A percentile compares a stretch with the other conserved stretches of the same genome.
phyloP scores from a whole-genome alignment of 2,329 filamentous ascomycete species.

The Pseudonectria buxi region DNA sequence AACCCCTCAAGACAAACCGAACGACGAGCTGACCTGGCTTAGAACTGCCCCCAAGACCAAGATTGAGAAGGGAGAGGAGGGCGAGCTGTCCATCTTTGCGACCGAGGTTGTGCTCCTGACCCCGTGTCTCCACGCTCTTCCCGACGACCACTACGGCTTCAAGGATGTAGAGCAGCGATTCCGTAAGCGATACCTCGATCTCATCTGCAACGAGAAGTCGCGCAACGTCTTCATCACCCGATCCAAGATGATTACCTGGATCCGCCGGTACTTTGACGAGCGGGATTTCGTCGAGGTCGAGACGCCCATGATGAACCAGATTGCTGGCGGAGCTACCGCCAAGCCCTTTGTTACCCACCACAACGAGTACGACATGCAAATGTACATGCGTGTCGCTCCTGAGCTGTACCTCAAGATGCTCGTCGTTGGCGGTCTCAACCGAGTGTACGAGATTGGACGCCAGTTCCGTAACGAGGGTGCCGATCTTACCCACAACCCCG shows the following conservation, averaged over 20 bases:
- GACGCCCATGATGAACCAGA: slow-evolving; percentile 95
- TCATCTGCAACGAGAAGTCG: slow-evolving; percentile 91
- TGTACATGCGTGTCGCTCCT: slow-evolving; percentile 91
- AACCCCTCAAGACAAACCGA: not conserved
- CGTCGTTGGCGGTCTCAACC: slow-evolving; percentile 87
- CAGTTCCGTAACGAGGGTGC: slow-evolving; percentile 89
- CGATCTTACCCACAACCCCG: slow-evolving; percentile 77
- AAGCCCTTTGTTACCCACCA: slow-evolving; percentile 91
- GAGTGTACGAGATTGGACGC: slow-evolving; percentile 91
- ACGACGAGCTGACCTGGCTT: slow-evolving; percentile 20
- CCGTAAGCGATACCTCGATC: slow-evolving; percentile 87
- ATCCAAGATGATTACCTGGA: slow-evolving; percentile 80
- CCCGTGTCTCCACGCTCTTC: slow-evolving; percentile 71
- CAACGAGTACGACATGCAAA: slow-evolving; percentile 90
- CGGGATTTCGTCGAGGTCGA: slow-evolving; percentile 90
- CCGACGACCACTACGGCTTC: slow-evolving; percentile 87
- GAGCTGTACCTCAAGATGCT: slow-evolving; percentile 96
- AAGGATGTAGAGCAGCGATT: slow-evolving; percentile 92
- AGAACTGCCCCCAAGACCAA: slow-evolving; percentile 86
- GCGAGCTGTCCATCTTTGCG: slow-evolving; percentile 91
- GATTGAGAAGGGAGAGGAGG: slow-evolving; percentile 62
- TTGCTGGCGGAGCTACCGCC: slow-evolving; percentile 91
- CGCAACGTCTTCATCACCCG: slow-evolving; percentile 79
- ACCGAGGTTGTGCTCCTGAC: slow-evolving; percentile 78
- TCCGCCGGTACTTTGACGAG: slow-evolving; percentile 82